Evolutionary conservation across 257 asterid genomes (phyloP), one percentile per base, ranked within the genome.

Genomic region (Nicotiana noctiflora): DNA sequence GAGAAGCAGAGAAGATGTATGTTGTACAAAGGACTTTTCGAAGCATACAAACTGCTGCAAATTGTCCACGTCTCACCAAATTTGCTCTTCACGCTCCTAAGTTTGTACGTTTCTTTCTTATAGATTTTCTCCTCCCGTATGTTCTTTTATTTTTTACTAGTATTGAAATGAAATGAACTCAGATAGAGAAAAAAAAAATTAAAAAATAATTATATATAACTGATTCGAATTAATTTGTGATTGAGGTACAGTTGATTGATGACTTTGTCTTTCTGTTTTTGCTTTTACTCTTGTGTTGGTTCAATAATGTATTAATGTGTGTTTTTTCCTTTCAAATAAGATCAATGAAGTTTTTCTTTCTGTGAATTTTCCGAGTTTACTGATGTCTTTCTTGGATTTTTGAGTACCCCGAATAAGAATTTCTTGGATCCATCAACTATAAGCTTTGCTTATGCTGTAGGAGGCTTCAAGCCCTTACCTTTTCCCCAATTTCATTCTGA

Each of bases 1-100:
- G 44, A 6, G 44, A 37, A 37, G 46, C 46, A 40, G 34, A 40
- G 9, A 40, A 40, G 46, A 40, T 40, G 46, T 40, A 40, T 40
- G 46, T 40, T 40, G 46, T 40, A 40, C 11, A 8, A 40, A 40
- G 3, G 46, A 40, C 46, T 40, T 7, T 90, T 82, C 88, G 94
- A 78, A 83, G 88, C 59, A 12, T 90, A 61, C 87, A 81, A 82
- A 83, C 90, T 57, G 82, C 89, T 7, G 88, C 85, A 0, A 82
- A 15, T 0, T 81, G 83, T 76, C 98, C 97, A 62, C 91, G 87
- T 46, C 93, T 91, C 83, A 85, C 85, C 64, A 85, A 82, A 77
- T 85, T 91, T 80, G 74, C 84, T 77, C 93, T 92, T 46, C 93
- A 62, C 2, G 82, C 97, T 76, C 97, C 97, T 4, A 91, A 89